A percentile compares a stretch with the other conserved stretches of the same genome.
Evolutionary conservation across 352 stramenopile species (phyloP).

Genomic region (Phytophthora uliginosa): DNA sequence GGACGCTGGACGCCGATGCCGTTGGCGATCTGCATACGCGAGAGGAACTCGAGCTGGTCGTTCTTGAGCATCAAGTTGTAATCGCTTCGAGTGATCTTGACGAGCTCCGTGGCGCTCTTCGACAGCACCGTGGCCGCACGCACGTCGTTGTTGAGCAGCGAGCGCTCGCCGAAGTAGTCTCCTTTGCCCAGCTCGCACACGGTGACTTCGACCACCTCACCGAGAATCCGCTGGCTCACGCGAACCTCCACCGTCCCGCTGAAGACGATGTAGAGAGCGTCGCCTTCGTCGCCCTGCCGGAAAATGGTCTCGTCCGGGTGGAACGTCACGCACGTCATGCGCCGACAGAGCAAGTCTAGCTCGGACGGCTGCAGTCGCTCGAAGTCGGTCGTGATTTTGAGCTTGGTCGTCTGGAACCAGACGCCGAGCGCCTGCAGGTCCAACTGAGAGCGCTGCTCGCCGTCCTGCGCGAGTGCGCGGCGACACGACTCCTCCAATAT

Average conservation of each 20-base stretch:
- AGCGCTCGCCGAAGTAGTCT: slow-evolving; percentile 83
- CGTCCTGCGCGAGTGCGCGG: slow-evolving; percentile 54
- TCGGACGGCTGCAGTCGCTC: slow-evolving; percentile 65
- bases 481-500: slow-evolving; percentile 80
- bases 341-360: slow-evolving; percentile 69
- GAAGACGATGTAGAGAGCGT: slow-evolving; percentile 83
- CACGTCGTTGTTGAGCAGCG: slow-evolving; percentile 66
- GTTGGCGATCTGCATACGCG: slow-evolving; percentile 66
- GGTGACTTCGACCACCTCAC: slow-evolving; percentile 74
- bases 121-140: slow-evolving; percentile 70
- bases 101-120: slow-evolving; percentile 64
- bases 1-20: slow-evolving; percentile 34
- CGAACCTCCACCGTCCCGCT: slow-evolving; percentile 67
- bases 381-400: slow-evolving; percentile 83
- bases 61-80: slow-evolving; percentile 84
- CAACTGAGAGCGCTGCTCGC: slow-evolving; percentile 65
- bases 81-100: slow-evolving; percentile 72
- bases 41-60: slow-evolving; percentile 77
- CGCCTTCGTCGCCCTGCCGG: slow-evolving; percentile 73
- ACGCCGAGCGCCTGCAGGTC: slow-evolving; percentile 72
- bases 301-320: slow-evolving; percentile 71
- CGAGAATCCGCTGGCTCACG: slow-evolving; percentile 67
- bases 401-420: slow-evolving; percentile 83
- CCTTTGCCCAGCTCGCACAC: slow-evolving; percentile 73
- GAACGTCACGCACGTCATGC: slow-evolving; percentile 61